Evolutionary conservation across 768 basidiomycete species (phyloP).

Genomic region (Trametes punicea): DNA sequence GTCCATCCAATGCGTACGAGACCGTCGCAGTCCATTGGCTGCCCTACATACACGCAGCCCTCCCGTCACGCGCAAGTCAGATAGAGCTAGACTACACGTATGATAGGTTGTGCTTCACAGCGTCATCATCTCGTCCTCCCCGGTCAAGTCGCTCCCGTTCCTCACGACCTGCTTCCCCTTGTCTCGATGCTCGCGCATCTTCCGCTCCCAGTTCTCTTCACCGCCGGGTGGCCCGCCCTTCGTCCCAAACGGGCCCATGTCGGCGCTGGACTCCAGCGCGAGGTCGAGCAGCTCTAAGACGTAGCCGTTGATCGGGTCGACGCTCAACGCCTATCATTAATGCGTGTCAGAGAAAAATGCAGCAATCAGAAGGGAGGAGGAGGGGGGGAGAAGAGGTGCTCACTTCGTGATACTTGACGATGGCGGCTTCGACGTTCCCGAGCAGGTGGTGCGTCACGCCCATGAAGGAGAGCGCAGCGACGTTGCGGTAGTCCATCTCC

Average conservation of each 20-base stretch:
- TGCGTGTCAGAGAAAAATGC: neutral
- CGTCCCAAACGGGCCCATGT: constrained; percentile 19
- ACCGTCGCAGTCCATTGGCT: too few relatives aligned
- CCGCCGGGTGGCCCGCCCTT: constrained; percentile 22
- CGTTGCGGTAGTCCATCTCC: constrained; percentile 81
- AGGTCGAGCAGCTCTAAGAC: constrained; percentile 78
- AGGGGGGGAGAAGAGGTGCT: constrained; percentile 20
- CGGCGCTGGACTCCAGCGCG: constrained; percentile 53
- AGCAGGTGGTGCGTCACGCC: constrained; percentile 85
- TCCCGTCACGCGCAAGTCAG: too few relatives aligned
- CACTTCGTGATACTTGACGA: constrained; percentile 92
- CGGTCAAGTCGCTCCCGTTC: neutral
- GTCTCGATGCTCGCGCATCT: constrained; percentile 30
- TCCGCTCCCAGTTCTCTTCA: constrained; percentile 27
- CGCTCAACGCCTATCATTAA: constrained; percentile 78
- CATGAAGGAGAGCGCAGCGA: constrained; percentile 79
- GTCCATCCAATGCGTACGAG: neutral
- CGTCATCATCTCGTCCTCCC: constrained; percentile 17
- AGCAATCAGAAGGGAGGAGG: neutral
- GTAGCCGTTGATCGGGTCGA: constrained; percentile 81
- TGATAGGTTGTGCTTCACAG: neutral
- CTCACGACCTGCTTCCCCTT: constrained; percentile 22
- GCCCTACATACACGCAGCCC: too few relatives aligned
- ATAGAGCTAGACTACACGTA: neutral
- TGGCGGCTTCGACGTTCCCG: constrained; percentile 72